phyloP scores from a whole-genome alignment of 306 rosid species.

The Styphnolobium japonicum region DNA sequence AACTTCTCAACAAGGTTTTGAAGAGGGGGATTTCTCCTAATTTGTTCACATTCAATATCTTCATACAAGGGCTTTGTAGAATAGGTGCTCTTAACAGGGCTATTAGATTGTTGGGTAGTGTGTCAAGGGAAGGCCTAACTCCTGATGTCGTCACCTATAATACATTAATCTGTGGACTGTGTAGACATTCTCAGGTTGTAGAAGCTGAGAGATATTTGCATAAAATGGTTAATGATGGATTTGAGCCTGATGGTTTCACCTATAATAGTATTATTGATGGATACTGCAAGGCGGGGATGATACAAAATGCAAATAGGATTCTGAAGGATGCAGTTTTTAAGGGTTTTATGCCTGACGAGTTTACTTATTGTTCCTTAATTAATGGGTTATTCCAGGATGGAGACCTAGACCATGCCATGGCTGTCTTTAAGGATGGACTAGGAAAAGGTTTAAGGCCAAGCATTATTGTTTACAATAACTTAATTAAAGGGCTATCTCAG shows the following conservation, averaged over 20 bases:
- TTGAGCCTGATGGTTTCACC: conserved; percentile 75
- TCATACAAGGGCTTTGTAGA: conserved; percentile 74
- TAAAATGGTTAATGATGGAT: conserved; percentile 79
- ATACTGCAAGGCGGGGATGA: conserved; percentile 74
- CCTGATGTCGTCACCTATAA: conserved; percentile 89
- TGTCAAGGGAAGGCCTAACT: conserved; percentile 51
- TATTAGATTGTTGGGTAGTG: conserved; percentile 44
- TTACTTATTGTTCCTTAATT: conserved; percentile 77
- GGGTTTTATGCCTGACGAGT: conserved; percentile 84
- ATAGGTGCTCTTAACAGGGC: conserved; percentile 57
- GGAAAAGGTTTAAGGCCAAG: conserved; percentile 67
- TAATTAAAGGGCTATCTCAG: conserved; percentile 76
- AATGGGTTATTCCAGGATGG: conserved; percentile 69
- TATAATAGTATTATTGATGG: conserved; percentile 79
- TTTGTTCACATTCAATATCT: conserved; percentile 78
- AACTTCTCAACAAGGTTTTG: conserved; percentile 67
- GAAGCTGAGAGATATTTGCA: conserved; percentile 69
- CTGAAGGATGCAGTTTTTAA: conserved; percentile 72
- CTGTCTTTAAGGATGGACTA: conserved; percentile 59
- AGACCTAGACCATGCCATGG: conserved; percentile 65
- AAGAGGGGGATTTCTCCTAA: conserved; percentile 79
- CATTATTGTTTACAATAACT: conserved; percentile 68
- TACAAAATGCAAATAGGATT: conserved; percentile 64
- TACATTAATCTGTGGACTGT: conserved; percentile 70
- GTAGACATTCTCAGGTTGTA: conserved; percentile 58